phyloP scores from a whole-genome alignment of 192 early-diverging fungal species.

The Chytriomyces sp. region DNA sequence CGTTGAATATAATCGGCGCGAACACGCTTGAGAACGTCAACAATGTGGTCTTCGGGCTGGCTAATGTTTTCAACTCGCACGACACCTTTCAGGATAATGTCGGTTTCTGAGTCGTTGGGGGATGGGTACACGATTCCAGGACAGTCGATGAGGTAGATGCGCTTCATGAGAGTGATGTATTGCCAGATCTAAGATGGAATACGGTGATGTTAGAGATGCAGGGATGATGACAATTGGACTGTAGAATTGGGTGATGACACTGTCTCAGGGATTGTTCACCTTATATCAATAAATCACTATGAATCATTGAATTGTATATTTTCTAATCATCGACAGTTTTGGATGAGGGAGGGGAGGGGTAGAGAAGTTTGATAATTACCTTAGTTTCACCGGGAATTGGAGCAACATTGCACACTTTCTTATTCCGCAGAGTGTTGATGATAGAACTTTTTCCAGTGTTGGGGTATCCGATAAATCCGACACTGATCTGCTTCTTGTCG shows the following conservation, averaged over 20 bases:
- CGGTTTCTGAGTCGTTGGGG: constrained; percentile 85
- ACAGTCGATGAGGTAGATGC: constrained; percentile 98
- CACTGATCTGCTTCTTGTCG: constrained; percentile 98
- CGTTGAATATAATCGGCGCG: constrained; percentile 88
- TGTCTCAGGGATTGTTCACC: constrained; percentile 3
- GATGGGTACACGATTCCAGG: constrained; percentile 95
- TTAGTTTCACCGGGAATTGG: constrained; percentile 98
- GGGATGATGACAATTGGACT: background rate
- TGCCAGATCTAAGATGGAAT: constrained; percentile 81
- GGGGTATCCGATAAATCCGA: constrained; percentile 97
- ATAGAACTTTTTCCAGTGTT: constrained; percentile 98
- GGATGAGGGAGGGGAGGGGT: background rate
- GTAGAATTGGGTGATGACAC: background rate
- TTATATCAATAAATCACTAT: background rate
- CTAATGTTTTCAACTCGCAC: constrained; percentile 91
- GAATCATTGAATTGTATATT: background rate
- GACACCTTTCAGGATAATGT: constrained; percentile 97
- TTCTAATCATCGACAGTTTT: background rate
- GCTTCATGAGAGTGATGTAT: constrained; percentile 98
- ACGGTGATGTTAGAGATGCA: too few species aligned
- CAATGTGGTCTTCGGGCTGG: constrained; percentile 90
- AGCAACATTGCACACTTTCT: constrained; percentile 98
- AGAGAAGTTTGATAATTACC: constrained; percentile 18
- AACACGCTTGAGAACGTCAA: constrained; percentile 78
- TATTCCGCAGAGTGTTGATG: constrained; percentile 94